These are phyloP conservation scores for Penicillium janthinellum DNA, from an alignment of 2,329 filamentous ascomycete species.

Conservation along the genomic window DNA sequence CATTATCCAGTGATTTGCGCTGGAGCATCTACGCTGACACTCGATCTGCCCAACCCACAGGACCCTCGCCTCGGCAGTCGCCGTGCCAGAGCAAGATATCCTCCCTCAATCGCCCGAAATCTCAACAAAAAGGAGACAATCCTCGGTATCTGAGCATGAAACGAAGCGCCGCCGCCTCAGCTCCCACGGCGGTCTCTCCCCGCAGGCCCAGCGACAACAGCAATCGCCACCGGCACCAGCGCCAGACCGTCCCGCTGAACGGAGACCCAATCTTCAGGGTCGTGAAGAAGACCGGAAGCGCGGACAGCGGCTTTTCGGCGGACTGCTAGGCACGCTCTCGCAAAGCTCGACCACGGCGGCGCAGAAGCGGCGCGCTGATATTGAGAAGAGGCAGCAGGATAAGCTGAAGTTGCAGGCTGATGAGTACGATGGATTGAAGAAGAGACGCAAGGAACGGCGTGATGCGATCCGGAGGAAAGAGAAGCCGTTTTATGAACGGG, in stretches of 20 bases:
- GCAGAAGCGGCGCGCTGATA: conserved; percentile 72
- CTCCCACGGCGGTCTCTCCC: conserved; percentile 31
- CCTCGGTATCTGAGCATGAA: conserved; percentile 53
- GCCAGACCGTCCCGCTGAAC: conserved; percentile 19
- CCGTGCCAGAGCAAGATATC: conserved; percentile 50
- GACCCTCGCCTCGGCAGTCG: conserved; percentile 56
- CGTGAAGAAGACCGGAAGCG: conserved; percentile 78
- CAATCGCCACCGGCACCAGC: conserved; percentile 27
- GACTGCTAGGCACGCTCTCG: conserved; percentile 74
- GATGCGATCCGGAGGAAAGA: conserved; percentile 64
- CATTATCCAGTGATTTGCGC: conserved; percentile 1
- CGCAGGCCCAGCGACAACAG: conserved; percentile 25
- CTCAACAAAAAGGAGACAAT: conserved; percentile 56
- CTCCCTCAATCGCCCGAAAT: conserved; percentile 33
- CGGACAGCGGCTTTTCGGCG: conserved; percentile 82
- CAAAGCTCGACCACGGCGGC: conserved; percentile 67
- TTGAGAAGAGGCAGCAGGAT: conserved; percentile 78
- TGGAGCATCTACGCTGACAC: conserved; percentile 10
- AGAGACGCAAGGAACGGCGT: conserved; percentile 66
- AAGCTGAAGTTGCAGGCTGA: conserved; percentile 75
- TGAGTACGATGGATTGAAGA: conserved; percentile 69
- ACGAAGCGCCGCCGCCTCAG: conserved; percentile 57
- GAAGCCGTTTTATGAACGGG: conserved; percentile 74
- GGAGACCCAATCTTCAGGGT: conserved; percentile 30
- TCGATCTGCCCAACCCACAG: conserved; percentile 13